phyloP scores from a whole-genome alignment of 164 flowering plant species.

The Protea cynaroides region DNA sequence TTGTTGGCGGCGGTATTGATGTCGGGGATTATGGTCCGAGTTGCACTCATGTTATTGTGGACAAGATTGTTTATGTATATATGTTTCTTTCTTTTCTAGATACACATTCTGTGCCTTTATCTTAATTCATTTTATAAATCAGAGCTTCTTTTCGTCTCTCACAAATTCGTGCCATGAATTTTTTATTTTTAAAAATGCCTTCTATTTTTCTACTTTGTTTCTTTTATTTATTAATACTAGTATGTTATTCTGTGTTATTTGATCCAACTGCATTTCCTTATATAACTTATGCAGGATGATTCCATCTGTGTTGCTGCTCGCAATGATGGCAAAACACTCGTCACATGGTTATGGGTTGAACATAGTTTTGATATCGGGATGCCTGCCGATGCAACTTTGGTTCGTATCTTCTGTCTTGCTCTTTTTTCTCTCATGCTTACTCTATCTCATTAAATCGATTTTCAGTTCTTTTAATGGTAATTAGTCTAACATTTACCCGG shows the following conservation, averaged over 20 bases:
- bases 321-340: conserved; percentile 61
- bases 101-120: too few relatives aligned
- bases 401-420: conserved; percentile 22
- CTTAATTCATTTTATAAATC: too few relatives aligned
- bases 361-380: conserved; percentile 63
- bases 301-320: conserved; percentile 73
- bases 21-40: conserved; percentile 41
- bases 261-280: background rate
- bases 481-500: too few relatives aligned
- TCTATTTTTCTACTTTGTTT: too few relatives aligned
- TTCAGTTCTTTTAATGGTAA: too few relatives aligned
- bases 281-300: conserved; percentile 50
- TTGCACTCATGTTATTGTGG: conserved; percentile 81
- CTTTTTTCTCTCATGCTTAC: background rate
- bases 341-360: conserved; percentile 72
- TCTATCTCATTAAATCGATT: too few relatives aligned
- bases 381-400: conserved; percentile 54
- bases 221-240: too few relatives aligned
- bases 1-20: conserved; percentile 63
- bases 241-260: too few relatives aligned
- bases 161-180: too few relatives aligned
- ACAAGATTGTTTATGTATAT: conserved; percentile 59
- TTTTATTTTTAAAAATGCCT: too few relatives aligned
- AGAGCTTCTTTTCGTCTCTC: too few relatives aligned
- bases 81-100: too few relatives aligned